Base-by-base conservation (phyloP, 805 yeast species). In the Tetrapisispora phaffii region DNA sequence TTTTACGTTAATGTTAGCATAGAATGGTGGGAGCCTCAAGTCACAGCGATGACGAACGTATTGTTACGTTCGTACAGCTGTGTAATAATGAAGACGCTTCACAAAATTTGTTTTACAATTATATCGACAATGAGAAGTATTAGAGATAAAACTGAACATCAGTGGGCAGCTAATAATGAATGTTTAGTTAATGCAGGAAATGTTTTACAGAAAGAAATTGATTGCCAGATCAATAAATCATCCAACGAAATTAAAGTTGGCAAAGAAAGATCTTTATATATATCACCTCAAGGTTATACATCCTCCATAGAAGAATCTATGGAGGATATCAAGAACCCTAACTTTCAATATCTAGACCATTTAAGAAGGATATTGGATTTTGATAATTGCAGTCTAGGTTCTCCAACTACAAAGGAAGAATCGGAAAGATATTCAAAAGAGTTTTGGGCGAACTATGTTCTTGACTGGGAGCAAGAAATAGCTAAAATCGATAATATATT, bases 391-490 rank as follows among this genome's bases (percentile, higher is more conserved):
- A n/a, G 12, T 12, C 10, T 28, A 5, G 13, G 13, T 28, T 28
- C 31, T 9, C 4, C 31, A 28, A n/a, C 12, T 28, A 10, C 4
- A 4, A 28, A 28, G 13, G 4, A 28, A 26, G 28, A 38, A 24
- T 26, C 8, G 16, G 41, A 38, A 26, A 17, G 28, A n/a, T 23
- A 52, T 32, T 50, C 54, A 1, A 52, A 48, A 17, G 53, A 54
- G 20, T 53, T 54, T 26, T 54, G 57, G 57, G 21, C 42, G 32
- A 50, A 34, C 22, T 54, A 52, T 41, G 44, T 48, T 34, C 17
- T 32, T 8, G 49, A 44, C 1, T 49, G 52, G 50, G 48, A 50
- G 7, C 49, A 49, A 31, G 41, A 44, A 16, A 36, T 50, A 8
- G 43, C 24, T 19, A 22, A 15, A 16, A 7, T 24, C 26, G 31